phyloP scores from a whole-genome alignment of 2,329 filamentous ascomycete species.

The Gaeumannomyces sp. region DNA sequence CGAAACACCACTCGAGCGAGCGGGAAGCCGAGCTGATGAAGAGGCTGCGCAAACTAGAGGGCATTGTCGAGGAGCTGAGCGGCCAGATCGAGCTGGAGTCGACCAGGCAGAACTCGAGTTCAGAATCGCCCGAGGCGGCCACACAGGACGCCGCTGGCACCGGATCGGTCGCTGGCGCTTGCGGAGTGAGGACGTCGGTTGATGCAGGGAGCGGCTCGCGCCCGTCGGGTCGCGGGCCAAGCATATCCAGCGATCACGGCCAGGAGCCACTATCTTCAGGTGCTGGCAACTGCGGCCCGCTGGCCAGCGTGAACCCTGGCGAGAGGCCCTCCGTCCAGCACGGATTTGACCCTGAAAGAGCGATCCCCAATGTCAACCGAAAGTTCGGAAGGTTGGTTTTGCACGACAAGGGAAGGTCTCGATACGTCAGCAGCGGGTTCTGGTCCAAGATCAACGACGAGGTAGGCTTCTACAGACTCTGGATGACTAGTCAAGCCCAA shows the following conservation, averaged over 20 bases:
- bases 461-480: slow-evolving; percentile 31
- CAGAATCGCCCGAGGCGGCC: slow-evolving; percentile 31
- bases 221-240: slow-evolving; percentile 5
- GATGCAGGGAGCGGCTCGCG: slow-evolving; percentile 10
- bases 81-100: slow-evolving; percentile 55
- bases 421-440: slow-evolving; percentile 72
- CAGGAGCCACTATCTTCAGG: background rate
- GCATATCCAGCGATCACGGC: background rate
- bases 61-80: slow-evolving; percentile 65
- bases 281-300: slow-evolving; percentile 14
- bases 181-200: slow-evolving; percentile 11
- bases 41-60: slow-evolving; percentile 64
- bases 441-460: slow-evolving; percentile 73
- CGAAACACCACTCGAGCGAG: slow-evolving; percentile 53
- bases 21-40: slow-evolving; percentile 65
- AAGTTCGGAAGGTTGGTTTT: slow-evolving; percentile 64
- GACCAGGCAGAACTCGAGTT: slow-evolving; percentile 28
- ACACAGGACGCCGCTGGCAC: slow-evolving; percentile 12
- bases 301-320: slow-evolving; percentile 15
- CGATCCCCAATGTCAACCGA: slow-evolving; percentile 35
- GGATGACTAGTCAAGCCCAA: background rate
- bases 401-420: slow-evolving; percentile 59
- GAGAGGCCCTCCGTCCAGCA: slow-evolving; percentile 12
- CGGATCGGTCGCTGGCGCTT: slow-evolving; percentile 18
- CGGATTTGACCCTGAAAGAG: background rate